phyloP scores from a whole-genome alignment of 805 yeast species.

The Scheffersomyces amazonensis region DNA sequence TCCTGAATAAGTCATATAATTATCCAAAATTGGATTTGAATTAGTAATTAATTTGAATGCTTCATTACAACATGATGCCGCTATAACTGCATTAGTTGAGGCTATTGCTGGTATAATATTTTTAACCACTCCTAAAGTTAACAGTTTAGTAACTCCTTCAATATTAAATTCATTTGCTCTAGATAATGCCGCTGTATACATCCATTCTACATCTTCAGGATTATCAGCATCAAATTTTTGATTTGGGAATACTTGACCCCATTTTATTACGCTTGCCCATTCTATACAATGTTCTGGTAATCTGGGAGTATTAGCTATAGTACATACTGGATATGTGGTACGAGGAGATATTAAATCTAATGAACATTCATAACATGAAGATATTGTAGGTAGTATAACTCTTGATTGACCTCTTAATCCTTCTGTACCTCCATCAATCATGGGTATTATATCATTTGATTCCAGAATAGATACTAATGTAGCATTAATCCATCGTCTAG shows the following conservation, averaged over 20 bases:
- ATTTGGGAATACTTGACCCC: conserved; percentile 55
- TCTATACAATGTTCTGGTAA: conserved; percentile 93
- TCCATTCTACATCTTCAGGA: conserved; percentile 62
- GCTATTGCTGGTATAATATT: conserved; percentile 93
- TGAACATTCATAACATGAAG: conserved; percentile 93
- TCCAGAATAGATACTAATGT: conserved; percentile 63
- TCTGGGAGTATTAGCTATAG: conserved; percentile 92
- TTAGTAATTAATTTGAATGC: conserved; percentile 76
- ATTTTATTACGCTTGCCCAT: conserved; percentile 76
- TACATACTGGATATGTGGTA: conserved; percentile 82
- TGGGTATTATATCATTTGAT: conserved; percentile 35
- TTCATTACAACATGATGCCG: conserved; percentile 86
- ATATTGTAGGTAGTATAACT: conserved; percentile 77
- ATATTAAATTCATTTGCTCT: conserved; percentile 70
- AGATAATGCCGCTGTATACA: conserved; percentile 49
- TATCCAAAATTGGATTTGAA: conserved; percentile 61
- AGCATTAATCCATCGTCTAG: conserved; percentile 85
- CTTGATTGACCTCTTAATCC: conserved; percentile 91
- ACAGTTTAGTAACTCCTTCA: conserved; percentile 66
- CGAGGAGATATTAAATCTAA: conserved; percentile 66
- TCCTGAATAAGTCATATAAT: conserved; percentile 87
- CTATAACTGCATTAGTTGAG: conserved; percentile 88
- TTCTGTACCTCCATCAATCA: conserved; percentile 95
- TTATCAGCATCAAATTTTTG: conserved; percentile 64
- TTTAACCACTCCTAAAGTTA: conserved; percentile 85